Conservation (phyloP, 345 rosid genomes). For the Moricandia moricandioides region DNA sequence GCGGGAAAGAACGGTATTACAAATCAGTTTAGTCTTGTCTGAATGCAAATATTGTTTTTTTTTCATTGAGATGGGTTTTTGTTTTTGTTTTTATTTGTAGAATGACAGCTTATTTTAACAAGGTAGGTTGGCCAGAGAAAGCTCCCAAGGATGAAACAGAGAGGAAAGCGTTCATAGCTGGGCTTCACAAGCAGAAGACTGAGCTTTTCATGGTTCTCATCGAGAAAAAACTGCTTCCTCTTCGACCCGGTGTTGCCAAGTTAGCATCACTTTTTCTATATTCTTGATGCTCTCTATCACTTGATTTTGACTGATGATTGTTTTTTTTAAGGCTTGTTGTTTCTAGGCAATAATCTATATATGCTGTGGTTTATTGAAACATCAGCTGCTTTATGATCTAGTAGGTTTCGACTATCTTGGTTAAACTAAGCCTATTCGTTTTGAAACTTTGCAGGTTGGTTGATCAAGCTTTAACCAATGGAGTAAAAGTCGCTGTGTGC, state of each 20-base stretch:
- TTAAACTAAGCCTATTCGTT: not conserved
- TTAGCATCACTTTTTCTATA: slow-evolving; percentile 29
- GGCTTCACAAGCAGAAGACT: slow-evolving; percentile 85
- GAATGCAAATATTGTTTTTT: not conserved
- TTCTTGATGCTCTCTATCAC: not conserved
- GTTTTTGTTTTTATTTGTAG: slow-evolving; percentile 35
- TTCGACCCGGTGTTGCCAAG: slow-evolving; percentile 94
- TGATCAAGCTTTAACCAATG: slow-evolving; percentile 84
- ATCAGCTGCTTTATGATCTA: not conserved
- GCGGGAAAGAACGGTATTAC: slow-evolving; percentile 78
- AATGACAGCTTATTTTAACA: slow-evolving; percentile 95
- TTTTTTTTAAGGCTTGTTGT: not conserved
- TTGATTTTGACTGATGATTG: not conserved
- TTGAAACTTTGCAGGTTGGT: slow-evolving; percentile 55
- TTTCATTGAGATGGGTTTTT: not conserved
- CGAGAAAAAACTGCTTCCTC: slow-evolving; percentile 81
- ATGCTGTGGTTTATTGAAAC: not conserved
- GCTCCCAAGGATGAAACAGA: slow-evolving; percentile 85
- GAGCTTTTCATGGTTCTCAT: slow-evolving; percentile 90
- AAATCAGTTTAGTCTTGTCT: not conserved
- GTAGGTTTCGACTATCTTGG: not conserved
- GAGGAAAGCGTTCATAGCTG: slow-evolving; percentile 81
- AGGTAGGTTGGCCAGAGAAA: slow-evolving; percentile 85
- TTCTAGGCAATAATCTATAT: not conserved
- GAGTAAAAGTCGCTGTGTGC: slow-evolving; percentile 88